Evolutionary conservation across 306 rosid genomes (phyloP).

Genomic region (Lathyrus aphaca): DNA sequence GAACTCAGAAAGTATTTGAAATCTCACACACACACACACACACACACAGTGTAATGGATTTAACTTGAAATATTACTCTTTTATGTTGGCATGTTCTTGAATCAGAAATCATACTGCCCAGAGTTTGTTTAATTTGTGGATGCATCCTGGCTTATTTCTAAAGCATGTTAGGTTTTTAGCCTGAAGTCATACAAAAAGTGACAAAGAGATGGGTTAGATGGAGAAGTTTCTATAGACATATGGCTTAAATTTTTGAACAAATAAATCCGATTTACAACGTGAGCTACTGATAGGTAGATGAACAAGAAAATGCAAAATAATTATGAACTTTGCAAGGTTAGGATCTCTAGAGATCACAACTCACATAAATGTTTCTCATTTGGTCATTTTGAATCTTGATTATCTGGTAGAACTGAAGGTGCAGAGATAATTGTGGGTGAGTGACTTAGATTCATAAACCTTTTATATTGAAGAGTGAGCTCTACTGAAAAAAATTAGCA

Average conservation of each 20-base stretch:
- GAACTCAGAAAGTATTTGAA: slow-evolving; percentile 3
- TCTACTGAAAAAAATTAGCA: background rate
- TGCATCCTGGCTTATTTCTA: background rate
- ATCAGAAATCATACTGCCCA: slow-evolving; percentile 4
- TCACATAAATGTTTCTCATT: background rate
- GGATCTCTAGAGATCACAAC: background rate
- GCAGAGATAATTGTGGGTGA: background rate
- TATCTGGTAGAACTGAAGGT: background rate
- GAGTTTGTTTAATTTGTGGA: slow-evolving; percentile 1
- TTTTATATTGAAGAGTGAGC: background rate
- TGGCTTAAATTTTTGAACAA: slow-evolving; percentile 1
- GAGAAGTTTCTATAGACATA: slow-evolving; percentile 17
- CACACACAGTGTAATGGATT: background rate
- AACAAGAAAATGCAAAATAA: background rate
- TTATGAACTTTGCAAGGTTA: background rate
- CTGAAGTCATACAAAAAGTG: slow-evolving; percentile 4
- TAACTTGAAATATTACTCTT: slow-evolving; percentile 4
- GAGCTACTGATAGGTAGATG: background rate
- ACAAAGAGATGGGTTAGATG: slow-evolving; percentile 5
- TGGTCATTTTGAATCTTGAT: background rate
- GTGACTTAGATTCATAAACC: background rate
- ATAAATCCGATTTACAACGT: background rate
- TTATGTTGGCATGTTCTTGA: slow-evolving; percentile 7
- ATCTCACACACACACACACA: background rate
- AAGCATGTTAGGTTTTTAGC: slow-evolving; percentile 5